phyloP scores from a whole-genome alignment of 768 basidiomycete genomes.

The Clitopilus hobsonii region DNA sequence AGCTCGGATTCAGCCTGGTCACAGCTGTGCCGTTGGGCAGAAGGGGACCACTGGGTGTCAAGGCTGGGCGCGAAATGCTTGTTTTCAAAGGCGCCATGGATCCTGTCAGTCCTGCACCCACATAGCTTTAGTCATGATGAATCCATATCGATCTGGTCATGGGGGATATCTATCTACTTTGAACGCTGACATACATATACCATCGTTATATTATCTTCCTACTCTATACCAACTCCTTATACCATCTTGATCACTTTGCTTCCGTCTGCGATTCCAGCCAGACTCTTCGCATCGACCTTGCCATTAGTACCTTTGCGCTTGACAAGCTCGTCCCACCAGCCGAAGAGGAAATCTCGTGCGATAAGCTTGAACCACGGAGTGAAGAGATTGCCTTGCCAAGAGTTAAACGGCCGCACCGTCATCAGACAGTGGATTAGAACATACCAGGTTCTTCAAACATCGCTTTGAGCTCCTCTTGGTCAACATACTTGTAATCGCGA shows the following conservation, averaged over 20 bases:
- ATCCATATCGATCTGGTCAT: no score
- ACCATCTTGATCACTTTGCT: slow-evolving; percentile 59
- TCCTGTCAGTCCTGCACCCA: background rate
- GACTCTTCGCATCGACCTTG: slow-evolving; percentile 56
- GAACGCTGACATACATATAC: no score
- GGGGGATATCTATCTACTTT: no score
- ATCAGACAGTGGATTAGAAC: slow-evolving; percentile 12
- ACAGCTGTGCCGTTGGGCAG: slow-evolving; percentile 60
- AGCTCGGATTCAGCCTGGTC: slow-evolving; percentile 57
- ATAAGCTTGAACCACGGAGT: slow-evolving; percentile 99
- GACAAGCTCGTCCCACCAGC: slow-evolving; percentile 95
- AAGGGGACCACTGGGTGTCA: slow-evolving; percentile 23
- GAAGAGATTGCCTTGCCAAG: slow-evolving; percentile 68
- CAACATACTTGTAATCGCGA: slow-evolving; percentile 84
- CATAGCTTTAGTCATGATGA: background rate
- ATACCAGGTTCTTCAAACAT: slow-evolving; percentile 85
- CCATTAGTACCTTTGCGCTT: slow-evolving; percentile 53
- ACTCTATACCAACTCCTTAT: slow-evolving; percentile 7
- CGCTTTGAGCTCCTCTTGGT: slow-evolving; percentile 79
- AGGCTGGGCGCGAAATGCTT: background rate
- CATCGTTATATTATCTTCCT: background rate
- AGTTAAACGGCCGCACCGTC: background rate
- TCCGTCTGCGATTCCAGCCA: slow-evolving; percentile 64
- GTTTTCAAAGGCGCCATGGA: background rate
- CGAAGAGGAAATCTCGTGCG: slow-evolving; percentile 92